phyloP scores from a whole-genome alignment of 306 rosid genomes.

The Gastrolobium bilobum region DNA sequence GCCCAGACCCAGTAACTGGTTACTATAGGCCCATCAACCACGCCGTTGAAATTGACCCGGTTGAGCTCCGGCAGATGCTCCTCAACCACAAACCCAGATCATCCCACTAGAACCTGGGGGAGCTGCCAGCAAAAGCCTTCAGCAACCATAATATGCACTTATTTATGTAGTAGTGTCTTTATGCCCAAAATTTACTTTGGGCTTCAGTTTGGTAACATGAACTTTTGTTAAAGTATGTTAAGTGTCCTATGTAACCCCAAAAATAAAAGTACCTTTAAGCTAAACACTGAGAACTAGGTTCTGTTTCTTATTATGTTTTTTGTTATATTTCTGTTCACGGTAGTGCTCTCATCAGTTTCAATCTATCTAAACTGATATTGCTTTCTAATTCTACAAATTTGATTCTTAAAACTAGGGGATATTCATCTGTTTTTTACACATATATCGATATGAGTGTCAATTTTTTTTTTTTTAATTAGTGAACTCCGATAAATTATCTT shows the following conservation, averaged over 20 bases:
- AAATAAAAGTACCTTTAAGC: neutral
- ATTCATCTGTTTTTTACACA: neutral
- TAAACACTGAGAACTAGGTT: neutral
- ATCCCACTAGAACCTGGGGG: neutral
- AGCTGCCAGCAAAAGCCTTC: neutral
- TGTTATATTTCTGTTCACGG: neutral
- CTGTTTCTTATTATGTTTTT: neutral
- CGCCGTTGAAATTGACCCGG: conserved; percentile 56
- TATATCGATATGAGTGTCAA: too few species aligned
- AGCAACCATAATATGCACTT: neutral
- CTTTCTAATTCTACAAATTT: neutral
- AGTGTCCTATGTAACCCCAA: neutral
- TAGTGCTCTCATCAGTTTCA: neutral
- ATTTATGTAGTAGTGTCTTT: neutral
- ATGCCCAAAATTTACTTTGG: neutral
- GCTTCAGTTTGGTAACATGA: neutral
- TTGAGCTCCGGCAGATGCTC: conserved; percentile 61
- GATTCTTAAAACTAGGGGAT: too few species aligned
- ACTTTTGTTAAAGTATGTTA: neutral
- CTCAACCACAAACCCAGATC: conserved; percentile 51
- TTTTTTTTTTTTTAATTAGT: too few species aligned
- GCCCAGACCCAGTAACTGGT: conserved; percentile 65
- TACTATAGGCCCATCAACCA: conserved; percentile 59
- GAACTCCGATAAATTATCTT: too few species aligned
- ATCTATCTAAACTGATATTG: neutral